Evolutionary conservation across 1,284 basidiomycete species (phyloP), one percentile per base, ranked within the genome.

Genomic region (Stereum hirsutum): DNA sequence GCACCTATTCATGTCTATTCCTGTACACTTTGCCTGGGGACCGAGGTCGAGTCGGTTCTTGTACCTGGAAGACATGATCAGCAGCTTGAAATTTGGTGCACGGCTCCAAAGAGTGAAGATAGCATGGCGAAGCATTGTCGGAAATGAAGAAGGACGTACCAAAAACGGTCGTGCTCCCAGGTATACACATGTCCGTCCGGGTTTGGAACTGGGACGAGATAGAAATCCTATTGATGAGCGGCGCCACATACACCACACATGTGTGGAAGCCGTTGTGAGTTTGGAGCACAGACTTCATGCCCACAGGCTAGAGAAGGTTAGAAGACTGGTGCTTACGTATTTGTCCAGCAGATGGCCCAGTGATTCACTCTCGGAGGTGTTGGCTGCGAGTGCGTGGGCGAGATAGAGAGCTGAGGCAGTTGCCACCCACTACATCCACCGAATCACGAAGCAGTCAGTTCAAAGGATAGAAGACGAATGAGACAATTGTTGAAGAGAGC

Each of bases 121-220:
- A 15, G 15, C n/a, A 28, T 5, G 27, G 6, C 12, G 6, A 27
- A 8, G 20, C 11, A 23, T 2, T 24, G 20, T 41, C n/a, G 28
- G 28, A 8, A 8, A 30, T 17, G 21, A 25, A n/a, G 20, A 6
- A 5, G 1, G 24, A 30, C 21, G 12, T 40, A 50, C 51, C 51
- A 52, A 40, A 52, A 52, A 1, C 51, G 42, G 37, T 51, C 49
- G 7, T 28, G 27, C 14, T 49, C 44, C 59, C 69, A 74, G 2
- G 66, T 81, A 55, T 81, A 85, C 2, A 66, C 72, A 55, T 90
- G 91, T 0, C 90, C 90, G 54, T 94, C 90, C 5, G 88, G 88
- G 54, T 93, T 94, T 5, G 87, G 76, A 0, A 78, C 66, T 0
- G 89, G 87, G 7, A 94, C 68, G 47, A 93, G 72, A 43, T 87